phyloP scores from a whole-genome alignment of 129 eudicot genomes.

The Ambrosia artemisiifolia region DNA sequence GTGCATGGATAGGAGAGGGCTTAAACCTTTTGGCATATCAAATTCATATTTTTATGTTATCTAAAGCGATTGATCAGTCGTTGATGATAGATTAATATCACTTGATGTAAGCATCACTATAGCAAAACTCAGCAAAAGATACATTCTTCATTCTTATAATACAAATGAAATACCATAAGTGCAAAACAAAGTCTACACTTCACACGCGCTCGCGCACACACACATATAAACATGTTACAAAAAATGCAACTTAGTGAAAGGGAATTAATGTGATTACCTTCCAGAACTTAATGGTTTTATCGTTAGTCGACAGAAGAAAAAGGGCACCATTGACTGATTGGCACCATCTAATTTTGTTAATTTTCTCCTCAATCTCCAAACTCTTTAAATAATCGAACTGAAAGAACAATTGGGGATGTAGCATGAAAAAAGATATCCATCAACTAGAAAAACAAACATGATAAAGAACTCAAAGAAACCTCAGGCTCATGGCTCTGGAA shows the following conservation, averaged over 20 bases:
- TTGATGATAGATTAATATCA: slow-evolving; percentile 3
- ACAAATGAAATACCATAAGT: not conserved
- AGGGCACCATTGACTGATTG: slow-evolving; percentile 92
- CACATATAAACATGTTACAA: not conserved
- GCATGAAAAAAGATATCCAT: slow-evolving; percentile 14
- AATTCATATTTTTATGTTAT: not conserved
- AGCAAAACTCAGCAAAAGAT: not conserved
- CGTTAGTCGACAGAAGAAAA: slow-evolving; percentile 94
- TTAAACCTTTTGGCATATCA: slow-evolving; percentile 15
- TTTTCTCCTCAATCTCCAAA: slow-evolving; percentile 99
- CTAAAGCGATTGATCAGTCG: slow-evolving; percentile 2
- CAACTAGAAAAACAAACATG: slow-evolving; percentile 9
- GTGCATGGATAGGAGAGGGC: not conserved
- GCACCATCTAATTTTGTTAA: slow-evolving; percentile 98
- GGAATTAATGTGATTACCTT: slow-evolving; percentile 50
- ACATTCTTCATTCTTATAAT: not conserved
- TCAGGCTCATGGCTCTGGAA: slow-evolving; percentile 99
- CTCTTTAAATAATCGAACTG: slow-evolving; percentile 99
- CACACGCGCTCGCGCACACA: not conserved
- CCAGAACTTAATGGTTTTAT: slow-evolving; percentile 97
- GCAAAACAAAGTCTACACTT: slow-evolving; percentile 7
- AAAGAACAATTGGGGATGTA: slow-evolving; percentile 22
- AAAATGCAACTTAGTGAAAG: not conserved
- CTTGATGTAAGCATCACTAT: not conserved
- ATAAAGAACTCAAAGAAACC: slow-evolving; percentile 44